Conservation (phyloP, 169 alveolate species). For the Toxoplasma gondii region DNA sequence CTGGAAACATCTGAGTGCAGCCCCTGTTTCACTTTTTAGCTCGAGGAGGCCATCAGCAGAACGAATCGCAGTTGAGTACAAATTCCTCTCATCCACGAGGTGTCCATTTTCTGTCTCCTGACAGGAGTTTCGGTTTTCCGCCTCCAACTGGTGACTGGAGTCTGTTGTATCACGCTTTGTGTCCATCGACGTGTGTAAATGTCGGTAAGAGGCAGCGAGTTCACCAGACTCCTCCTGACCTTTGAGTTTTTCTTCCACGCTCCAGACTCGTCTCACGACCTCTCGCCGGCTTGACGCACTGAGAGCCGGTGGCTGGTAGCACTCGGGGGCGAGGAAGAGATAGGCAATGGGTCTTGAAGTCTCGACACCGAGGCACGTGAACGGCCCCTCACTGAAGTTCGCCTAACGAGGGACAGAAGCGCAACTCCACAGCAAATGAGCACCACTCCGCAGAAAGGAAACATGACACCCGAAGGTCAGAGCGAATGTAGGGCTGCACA, state of each 20-base stretch:
- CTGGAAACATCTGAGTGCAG: background rate
- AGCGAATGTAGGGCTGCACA: too few relatives aligned
- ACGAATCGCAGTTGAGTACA: background rate
- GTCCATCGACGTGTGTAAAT: too few relatives aligned
- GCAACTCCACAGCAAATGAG: background rate
- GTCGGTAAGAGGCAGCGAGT: background rate
- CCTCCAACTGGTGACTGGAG: too few relatives aligned
- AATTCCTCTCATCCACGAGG: background rate
- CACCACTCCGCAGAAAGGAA: background rate
- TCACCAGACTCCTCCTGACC: background rate
- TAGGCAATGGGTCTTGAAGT: slow-evolving; percentile 4
- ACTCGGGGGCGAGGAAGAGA: slow-evolving; percentile 10
- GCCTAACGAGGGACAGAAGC: background rate
- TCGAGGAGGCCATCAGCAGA: background rate
- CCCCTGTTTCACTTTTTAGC: slow-evolving; percentile 6
- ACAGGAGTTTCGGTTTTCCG: background rate
- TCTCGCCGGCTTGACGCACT: background rate
- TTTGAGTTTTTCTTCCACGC: background rate
- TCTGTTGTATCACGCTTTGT: too few relatives aligned
- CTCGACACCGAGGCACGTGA: background rate
- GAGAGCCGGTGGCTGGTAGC: background rate
- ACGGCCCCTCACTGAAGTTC: background rate
- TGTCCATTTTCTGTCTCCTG: background rate
- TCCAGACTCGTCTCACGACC: background rate
- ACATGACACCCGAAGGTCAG: background rate